Evolutionary conservation across 169 alveolate species (phyloP), one percentile per base, ranked within the genome.

Genomic region (Eimeria tenella): DNA sequence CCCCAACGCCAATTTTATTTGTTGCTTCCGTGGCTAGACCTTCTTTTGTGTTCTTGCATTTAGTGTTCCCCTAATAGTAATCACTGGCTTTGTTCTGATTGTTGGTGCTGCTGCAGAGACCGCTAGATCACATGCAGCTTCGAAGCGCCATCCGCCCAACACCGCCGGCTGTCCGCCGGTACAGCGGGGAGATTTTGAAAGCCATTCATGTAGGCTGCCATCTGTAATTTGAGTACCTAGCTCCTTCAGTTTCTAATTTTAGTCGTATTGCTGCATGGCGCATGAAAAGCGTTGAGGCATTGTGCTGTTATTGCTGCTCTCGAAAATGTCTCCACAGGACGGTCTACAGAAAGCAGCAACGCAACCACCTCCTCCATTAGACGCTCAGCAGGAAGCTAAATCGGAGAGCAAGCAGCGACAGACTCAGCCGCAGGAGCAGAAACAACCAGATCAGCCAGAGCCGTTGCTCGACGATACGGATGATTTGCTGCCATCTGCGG

Each of bases 131-230:
- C 73, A 71, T 68, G 84, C 93, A 63, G 25, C 93, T 86, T 53
- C 93, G 83, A 11, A 82, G 68, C 58, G 81, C 93, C 84, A 63
- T 86, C 73, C 83, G 93, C 79, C 91, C 91, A 75, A 83, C 91
- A 83, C 91, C 91, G 55, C 52, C 91, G 31, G 91, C 79, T 42
- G 63, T 83, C 5, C 77, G 60, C 77, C 79, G 79, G 23, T 62
- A 83, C 91, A 77, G 91, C 60, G 79, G 60, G 8, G 91, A 83
- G 10, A 83, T 83, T 19, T 77, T 83, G 21, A 83, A 62, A 50
- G 91, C 91, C 60, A 62, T 83, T n/a, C 91, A 83, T 13, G 91
- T 83, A 62, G 3, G 91, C 17, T 58, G 13, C 42, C 91, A 23
- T 52, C 55, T 79, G 49, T 53, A 21, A 42, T 5, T 5, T 25